Evolutionary conservation across 345 rosid genomes (phyloP).

Genomic region (Xanthoceras sorbifolium): DNA sequence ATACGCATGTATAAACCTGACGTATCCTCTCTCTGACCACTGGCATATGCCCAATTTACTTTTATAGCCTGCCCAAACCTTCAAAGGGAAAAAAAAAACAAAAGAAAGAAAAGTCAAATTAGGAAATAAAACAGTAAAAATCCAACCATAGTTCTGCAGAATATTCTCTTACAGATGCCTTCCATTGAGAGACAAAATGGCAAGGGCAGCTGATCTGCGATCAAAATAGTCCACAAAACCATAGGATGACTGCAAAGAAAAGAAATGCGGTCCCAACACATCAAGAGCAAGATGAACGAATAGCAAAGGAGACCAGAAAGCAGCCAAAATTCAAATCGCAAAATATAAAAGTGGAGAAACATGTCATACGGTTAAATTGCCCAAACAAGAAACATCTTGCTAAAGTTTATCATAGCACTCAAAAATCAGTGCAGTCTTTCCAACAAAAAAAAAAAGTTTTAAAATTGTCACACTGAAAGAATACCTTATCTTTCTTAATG

Average conservation of each 20-base stretch:
- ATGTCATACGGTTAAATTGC: neutral
- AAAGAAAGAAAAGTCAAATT: neutral
- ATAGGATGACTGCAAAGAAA: constrained; percentile 73
- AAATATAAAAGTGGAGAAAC: neutral
- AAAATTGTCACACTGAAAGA: constrained; percentile 16
- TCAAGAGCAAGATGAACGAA: constrained; percentile 2
- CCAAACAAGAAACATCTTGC: neutral
- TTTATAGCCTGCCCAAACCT: constrained; percentile 99
- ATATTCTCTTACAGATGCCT: constrained; percentile 72
- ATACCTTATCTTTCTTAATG: constrained; percentile 69
- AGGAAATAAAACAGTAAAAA: constrained; percentile 12
- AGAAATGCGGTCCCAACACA: neutral
- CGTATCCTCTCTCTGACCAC: constrained; percentile 98
- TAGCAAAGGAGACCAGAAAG: neutral
- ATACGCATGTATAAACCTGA: constrained; percentile 55
- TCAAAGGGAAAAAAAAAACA: constrained; percentile 12
- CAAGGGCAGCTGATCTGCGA: constrained; percentile 81
- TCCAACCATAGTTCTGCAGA: neutral
- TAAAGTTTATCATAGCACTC: neutral
- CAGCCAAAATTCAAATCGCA: neutral
- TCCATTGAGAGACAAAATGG: constrained; percentile 79
- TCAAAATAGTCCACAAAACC: constrained; percentile 93
- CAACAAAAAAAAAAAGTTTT: neutral
- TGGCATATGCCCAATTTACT: constrained; percentile 99
- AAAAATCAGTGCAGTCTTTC: neutral